Evolutionary conservation across 768 basidiomycete genomes (phyloP).

Genomic region (Leccinum ochraceum): DNA sequence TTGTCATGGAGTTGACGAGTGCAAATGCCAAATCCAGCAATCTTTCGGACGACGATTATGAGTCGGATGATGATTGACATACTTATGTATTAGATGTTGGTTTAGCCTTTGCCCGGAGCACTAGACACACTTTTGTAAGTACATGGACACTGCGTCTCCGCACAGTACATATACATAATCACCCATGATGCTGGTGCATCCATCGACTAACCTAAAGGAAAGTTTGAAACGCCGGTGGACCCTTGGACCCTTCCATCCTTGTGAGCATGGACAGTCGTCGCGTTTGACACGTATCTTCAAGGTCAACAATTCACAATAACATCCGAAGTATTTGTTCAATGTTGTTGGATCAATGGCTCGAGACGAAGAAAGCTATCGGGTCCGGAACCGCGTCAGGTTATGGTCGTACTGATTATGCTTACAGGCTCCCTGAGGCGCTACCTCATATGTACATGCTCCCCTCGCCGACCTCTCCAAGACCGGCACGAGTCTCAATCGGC

Average conservation of each 20-base stretch:
- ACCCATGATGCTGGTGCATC: background rate
- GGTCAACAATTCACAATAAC: background rate
- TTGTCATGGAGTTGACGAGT: constrained; percentile 56
- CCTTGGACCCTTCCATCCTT: background rate
- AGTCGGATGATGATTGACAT: constrained; percentile 48
- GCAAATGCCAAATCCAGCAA: constrained; percentile 18
- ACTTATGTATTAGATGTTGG: background rate
- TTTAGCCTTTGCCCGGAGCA: background rate
- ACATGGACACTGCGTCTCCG: background rate
- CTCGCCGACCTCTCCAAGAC: constrained; percentile 41
- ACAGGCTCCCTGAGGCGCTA: background rate
- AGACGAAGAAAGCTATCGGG: background rate
- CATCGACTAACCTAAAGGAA: background rate
- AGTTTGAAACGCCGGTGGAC: background rate
- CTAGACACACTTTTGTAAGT: background rate
- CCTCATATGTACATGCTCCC: constrained; percentile 53
- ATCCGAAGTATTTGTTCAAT: background rate
- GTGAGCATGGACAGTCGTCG: background rate
- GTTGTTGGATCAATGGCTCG: too few species aligned
- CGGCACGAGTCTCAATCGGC: constrained; percentile 10
- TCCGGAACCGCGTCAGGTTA: background rate
- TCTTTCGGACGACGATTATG: constrained; percentile 54
- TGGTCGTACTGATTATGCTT: background rate
- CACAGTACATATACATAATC: too few species aligned
- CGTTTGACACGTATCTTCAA: background rate